phyloP scores from a whole-genome alignment of 352 stramenopile genomes.

The Phytophthora chlamydospora region DNA sequence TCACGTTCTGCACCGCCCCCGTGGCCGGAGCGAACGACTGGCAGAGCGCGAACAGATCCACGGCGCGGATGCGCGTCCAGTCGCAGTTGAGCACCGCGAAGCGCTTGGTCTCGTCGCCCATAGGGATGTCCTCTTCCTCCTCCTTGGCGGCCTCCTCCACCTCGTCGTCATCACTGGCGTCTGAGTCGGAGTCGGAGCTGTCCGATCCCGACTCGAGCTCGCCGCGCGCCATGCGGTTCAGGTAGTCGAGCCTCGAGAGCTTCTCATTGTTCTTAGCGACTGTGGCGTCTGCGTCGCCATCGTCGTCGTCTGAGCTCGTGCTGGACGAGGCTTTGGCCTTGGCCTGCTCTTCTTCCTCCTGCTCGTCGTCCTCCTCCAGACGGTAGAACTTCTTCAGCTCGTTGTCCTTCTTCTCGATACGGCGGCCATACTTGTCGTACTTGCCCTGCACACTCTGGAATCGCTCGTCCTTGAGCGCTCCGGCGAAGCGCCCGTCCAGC shows the following conservation, averaged over 20 bases:
- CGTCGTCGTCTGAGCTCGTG: conserved; percentile 42
- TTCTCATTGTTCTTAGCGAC: conserved; percentile 59
- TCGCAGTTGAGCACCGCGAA: conserved; percentile 97
- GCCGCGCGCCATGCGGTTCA: conserved; percentile 87
- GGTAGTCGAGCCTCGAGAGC: conserved; percentile 80
- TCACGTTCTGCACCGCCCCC: conserved; percentile 90
- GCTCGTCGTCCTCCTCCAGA: conserved; percentile 62
- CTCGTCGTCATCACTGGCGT: conserved; percentile 57
- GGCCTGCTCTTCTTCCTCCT: conserved; percentile 33
- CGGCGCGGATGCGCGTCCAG: conserved; percentile 95
- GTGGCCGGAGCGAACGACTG: conserved; percentile 93
- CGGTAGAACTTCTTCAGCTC: conserved; percentile 85
- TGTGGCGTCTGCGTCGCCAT: conserved; percentile 32
- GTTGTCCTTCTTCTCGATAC: conserved; percentile 79
- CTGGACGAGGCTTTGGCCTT: conserved; percentile 34
- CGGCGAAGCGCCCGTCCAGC: conserved; percentile 81
- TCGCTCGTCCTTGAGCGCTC: conserved; percentile 71
- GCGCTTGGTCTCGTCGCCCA: conserved; percentile 85
- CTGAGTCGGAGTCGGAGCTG: conserved; percentile 58
- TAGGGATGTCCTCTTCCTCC: conserved; percentile 77
- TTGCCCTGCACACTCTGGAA: conserved; percentile 86
- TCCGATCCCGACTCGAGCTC: conserved; percentile 66
- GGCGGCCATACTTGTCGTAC: conserved; percentile 89
- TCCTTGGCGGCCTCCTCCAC: conserved; percentile 45
- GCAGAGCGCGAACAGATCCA: conserved; percentile 96